Evolutionary conservation across 441 rosid species (phyloP).

Genomic region (Omphalea diandra): DNA sequence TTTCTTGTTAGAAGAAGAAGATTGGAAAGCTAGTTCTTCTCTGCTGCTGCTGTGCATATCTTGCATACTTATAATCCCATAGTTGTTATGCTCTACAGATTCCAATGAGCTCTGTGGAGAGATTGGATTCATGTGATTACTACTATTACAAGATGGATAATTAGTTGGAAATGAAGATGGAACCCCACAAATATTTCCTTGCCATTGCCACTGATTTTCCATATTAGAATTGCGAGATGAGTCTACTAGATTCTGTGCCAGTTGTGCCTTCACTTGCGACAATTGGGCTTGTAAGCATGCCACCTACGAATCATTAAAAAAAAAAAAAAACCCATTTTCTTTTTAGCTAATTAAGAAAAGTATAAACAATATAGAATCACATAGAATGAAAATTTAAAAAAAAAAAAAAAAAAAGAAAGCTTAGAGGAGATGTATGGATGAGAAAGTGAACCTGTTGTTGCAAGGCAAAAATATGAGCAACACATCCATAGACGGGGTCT

Average conservation of each 20-base stretch:
- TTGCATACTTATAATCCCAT: slow-evolving; percentile 32
- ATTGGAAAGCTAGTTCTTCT: slow-evolving; percentile 47
- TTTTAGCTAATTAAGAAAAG: no score
- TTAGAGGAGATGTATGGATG: no score
- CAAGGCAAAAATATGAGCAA: slow-evolving; percentile 80
- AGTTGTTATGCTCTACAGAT: slow-evolving; percentile 38
- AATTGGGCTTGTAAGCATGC: slow-evolving; percentile 79
- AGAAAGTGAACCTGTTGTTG: slow-evolving; percentile 91
- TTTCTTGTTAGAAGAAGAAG: slow-evolving; percentile 52
- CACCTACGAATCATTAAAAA: slow-evolving; percentile 59
- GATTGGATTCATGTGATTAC: slow-evolving; percentile 40
- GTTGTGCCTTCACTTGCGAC: slow-evolving; percentile 76
- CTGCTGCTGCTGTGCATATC: slow-evolving; percentile 41
- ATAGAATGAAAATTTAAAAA: no score
- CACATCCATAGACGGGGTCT: slow-evolving; percentile 95
- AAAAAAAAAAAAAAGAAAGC: no score
- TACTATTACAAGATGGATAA: background rate
- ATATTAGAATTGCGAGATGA: slow-evolving; percentile 23
- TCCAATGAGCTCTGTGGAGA: slow-evolving; percentile 82
- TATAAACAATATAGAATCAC: no score
- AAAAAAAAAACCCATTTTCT: no score
- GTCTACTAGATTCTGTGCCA: slow-evolving; percentile 45
- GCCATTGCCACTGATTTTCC: slow-evolving; percentile 40
- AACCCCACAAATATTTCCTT: slow-evolving; percentile 30
- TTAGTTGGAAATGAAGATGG: slow-evolving; percentile 22